Evolutionary conservation across 1,284 basidiomycete species (phyloP), one percentile per base, ranked within the genome.

Genomic region (Phellinidium pouzarii): DNA sequence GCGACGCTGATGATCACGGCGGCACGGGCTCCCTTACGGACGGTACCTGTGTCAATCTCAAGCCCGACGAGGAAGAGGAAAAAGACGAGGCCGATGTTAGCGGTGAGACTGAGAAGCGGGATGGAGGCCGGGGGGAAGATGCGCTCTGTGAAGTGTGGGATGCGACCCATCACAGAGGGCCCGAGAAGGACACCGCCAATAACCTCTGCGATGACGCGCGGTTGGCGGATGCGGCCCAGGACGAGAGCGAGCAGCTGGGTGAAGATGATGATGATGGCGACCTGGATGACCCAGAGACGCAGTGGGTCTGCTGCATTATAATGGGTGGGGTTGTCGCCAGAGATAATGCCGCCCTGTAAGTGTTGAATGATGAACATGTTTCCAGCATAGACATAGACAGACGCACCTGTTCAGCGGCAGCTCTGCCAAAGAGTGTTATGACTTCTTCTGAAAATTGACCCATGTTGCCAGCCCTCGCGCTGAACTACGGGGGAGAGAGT

Each of bases 41-140:
- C 71, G 50, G 83, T 65, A 3, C 79, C 74, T 14, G 82, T 75
- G 63, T 98, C 94, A 52, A 95, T 84, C 71, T 88, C 87, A 44
- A 97, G 76, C 11, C 92, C 95, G 40, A 98, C 82, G 49, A 94
- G 74, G 71, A 94, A 94, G 9, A 95, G 78, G 71, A 92, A 94
- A 34, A 96, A 75, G 59, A 95, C 82, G 19, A 97, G 79, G 48
- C 95, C 95, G 55, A 97, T 82, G 52, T 83, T 93, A 20, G 87
- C 81, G 9, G 93, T 89, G 27, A 97, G 79, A 53, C 78, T 86
- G 50, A 98, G 82, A 58, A 85, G 73, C 6, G 86, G 76, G 53
- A 94, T 70, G 3, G 85, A 88, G 0, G 62, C 67, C 0, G 66
- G n/a, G 0, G 93, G 92, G 70, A 96, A 96, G 60, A 96, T 89